Conservation (phyloP, 2,329 filamentous ascomycete genomes). For the Paradendryphiella salina region DNA sequence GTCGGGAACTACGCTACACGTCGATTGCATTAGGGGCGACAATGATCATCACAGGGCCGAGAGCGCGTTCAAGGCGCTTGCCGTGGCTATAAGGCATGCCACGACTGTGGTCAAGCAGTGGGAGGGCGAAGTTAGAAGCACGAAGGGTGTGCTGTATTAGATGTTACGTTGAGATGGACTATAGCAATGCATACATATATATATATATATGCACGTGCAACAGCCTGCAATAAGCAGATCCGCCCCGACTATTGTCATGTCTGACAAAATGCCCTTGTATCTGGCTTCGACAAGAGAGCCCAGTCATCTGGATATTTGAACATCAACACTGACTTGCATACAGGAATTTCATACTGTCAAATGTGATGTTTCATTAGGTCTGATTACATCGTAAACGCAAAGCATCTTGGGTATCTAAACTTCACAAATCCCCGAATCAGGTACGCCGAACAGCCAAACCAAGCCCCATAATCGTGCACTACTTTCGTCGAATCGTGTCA, state of each 20-base stretch:
- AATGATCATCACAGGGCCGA: slow-evolving; percentile 97
- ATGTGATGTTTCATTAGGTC: too few relatives aligned
- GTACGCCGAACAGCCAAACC: slow-evolving; percentile 11
- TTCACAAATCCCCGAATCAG: too few relatives aligned
- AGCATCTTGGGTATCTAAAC: too few relatives aligned
- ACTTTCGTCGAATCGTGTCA: slow-evolving; percentile 13
- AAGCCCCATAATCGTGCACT: slow-evolving; percentile 15
- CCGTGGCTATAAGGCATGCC: slow-evolving; percentile 79
- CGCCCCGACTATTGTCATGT: too few relatives aligned
- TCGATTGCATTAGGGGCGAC: slow-evolving; percentile 84
- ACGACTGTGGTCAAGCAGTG: slow-evolving; percentile 74
- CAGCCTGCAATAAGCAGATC: too few relatives aligned
- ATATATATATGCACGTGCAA: too few relatives aligned
- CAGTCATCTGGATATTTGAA: too few relatives aligned
- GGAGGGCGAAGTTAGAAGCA: slow-evolving; percentile 92
- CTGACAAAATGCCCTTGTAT: too few relatives aligned
- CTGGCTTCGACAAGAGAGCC: too few relatives aligned
- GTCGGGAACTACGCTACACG: slow-evolving; percentile 89
- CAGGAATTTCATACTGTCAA: too few relatives aligned
- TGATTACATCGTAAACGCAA: too few relatives aligned
- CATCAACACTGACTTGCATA: too few relatives aligned
- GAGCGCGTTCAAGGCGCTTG: slow-evolving; percentile 95
- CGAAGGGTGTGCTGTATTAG: slow-evolving; percentile 80
- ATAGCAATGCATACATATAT: neutral
- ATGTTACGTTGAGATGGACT: neutral